Percentiles rank a stretch among this genome's conserved stretches.
phyloP scores from a whole-genome alignment of 805 yeast genomes.

The Ogataea minuta region DNA sequence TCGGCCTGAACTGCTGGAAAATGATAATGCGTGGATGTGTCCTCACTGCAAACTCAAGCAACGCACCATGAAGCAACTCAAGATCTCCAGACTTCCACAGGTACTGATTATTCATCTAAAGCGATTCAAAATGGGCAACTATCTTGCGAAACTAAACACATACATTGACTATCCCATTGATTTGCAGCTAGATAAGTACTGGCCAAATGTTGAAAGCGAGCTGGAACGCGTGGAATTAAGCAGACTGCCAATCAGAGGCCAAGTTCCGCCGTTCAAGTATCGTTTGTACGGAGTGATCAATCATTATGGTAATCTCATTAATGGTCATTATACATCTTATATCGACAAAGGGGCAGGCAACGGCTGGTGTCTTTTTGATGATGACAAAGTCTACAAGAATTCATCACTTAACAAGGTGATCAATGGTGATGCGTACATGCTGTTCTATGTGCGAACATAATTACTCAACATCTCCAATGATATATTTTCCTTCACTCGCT shows the following conservation, averaged over 20 bases:
- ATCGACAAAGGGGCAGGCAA: conserved; percentile 58
- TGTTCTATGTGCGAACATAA: conserved; percentile 61
- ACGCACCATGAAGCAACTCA: conserved; percentile 63
- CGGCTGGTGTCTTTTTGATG: conserved; percentile 86
- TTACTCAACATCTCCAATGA: conserved; percentile 25
- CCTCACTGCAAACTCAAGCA: conserved; percentile 66
- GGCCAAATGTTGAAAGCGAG: conserved; percentile 54
- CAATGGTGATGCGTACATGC: conserved; percentile 76
- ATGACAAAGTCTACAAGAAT: conserved; percentile 58
- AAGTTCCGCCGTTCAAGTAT: conserved; percentile 76
- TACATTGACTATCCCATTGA: conserved; percentile 66
- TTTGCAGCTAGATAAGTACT: conserved; percentile 57
- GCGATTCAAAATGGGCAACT: conserved; percentile 61
- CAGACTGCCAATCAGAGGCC: conserved; percentile 64
- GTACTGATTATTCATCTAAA: conserved; percentile 82
- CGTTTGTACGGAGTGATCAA: conserved; percentile 77
- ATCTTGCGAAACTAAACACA: conserved; percentile 57
- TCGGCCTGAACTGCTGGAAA: conserved; percentile 68
- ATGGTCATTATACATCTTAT: conserved; percentile 87
- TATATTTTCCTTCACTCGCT: conserved; percentile 32
- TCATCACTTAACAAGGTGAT: conserved; percentile 53
- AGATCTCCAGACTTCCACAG: conserved; percentile 75
- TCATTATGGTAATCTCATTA: conserved; percentile 76
- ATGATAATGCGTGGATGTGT: conserved; percentile 83
- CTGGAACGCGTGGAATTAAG: conserved; percentile 45